These are phyloP conservation scores for Clarireedia paspali DNA, from an alignment of 2,329 filamentous ascomycete species.

Conservation along the genomic window DNA sequence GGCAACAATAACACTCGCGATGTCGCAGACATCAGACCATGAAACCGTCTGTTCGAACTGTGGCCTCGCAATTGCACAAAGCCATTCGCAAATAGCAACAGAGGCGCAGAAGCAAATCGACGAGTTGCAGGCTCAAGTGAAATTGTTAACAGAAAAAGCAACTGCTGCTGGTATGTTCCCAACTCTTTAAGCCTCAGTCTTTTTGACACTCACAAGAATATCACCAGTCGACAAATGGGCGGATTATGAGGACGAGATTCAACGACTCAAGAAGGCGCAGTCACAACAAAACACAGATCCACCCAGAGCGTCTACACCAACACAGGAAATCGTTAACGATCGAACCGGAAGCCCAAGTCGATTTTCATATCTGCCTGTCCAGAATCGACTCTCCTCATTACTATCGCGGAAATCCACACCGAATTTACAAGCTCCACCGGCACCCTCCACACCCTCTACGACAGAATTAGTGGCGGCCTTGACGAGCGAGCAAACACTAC, in stretches of 20 bases:
- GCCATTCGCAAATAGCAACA: slow-evolving; percentile 17
- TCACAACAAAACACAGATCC: slow-evolving; percentile 14
- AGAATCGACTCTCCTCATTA: slow-evolving; percentile 36
- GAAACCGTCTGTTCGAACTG: slow-evolving; percentile 27
- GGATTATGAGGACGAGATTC: slow-evolving; percentile 74
- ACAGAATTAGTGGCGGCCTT: slow-evolving; percentile 55
- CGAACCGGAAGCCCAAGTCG: slow-evolving; percentile 22
- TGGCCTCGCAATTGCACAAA: slow-evolving; percentile 21
- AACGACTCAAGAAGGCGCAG: slow-evolving; percentile 42
- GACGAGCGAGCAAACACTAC: slow-evolving; percentile 56
- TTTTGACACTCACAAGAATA: slow-evolving; percentile 4
- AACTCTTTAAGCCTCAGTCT: neutral
- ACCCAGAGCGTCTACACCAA: slow-evolving; percentile 2
- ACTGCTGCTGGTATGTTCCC: slow-evolving; percentile 46
- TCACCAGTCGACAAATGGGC: slow-evolving; percentile 56
- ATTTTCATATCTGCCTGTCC: slow-evolving; percentile 25
- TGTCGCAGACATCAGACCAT: slow-evolving; percentile 15
- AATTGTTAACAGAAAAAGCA: slow-evolving; percentile 62
- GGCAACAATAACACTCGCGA: slow-evolving; percentile 27
- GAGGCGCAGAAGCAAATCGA: slow-evolving; percentile 51
- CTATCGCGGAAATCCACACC: slow-evolving; percentile 42
- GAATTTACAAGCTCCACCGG: slow-evolving; percentile 28
- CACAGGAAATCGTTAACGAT: slow-evolving; percentile 27
- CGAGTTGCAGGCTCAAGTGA: slow-evolving; percentile 65
- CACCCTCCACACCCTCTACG: slow-evolving; percentile 22